Evolutionary conservation across 179 eudicot species (phyloP), one percentile per base, ranked within the genome.

Genomic region (Drosera spatulata): DNA sequence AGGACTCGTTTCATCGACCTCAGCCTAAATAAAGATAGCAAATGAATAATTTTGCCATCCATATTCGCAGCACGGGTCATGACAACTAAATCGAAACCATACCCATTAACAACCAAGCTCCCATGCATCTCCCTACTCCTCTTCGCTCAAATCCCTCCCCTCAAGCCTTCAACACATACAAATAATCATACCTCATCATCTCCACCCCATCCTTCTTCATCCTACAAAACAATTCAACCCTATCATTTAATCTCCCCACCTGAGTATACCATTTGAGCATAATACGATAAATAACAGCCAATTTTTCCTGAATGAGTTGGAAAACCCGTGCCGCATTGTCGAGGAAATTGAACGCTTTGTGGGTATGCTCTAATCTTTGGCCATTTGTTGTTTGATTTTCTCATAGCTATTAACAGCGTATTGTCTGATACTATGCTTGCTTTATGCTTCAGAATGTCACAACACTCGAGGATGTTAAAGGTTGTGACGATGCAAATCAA

Each of bases 401-500:
- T 22, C 40, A 3, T 14, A 38, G 55, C 4, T 48, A 33, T 46
- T 46, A 46, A 11, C 50, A 5, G n/a, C 51, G 55, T 45, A 22
- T 22, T 22, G 33, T 22, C 33, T 22, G 33, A 22, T 0, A 0
- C 33, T 22, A 71, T 91, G 90, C 97, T 22, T 22, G 33, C 33
- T 22, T 22, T 22, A 22, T 22, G 33, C 33, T 22, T 22, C 33
- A 22, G 33, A 94, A 90, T 72, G 83, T 83, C 55, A 93, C 86
- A 70, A 87, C 99, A 69, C 90, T 94, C 66, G 87, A 85, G 80
- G 99, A 94, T 68, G 97, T 94, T 39, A 90, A 90, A 73, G 99
- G 99, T 44, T 94, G 99, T 77, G 99, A 94, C 71, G 99, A 94
- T 81, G 99, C 99, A 42, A 94, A 90, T 66, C 96, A 94, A 85